Evolutionary conservation across 257 asterid genomes (phyloP), one percentile per base, ranked within the genome.

Genomic region (Coffea canephora): DNA sequence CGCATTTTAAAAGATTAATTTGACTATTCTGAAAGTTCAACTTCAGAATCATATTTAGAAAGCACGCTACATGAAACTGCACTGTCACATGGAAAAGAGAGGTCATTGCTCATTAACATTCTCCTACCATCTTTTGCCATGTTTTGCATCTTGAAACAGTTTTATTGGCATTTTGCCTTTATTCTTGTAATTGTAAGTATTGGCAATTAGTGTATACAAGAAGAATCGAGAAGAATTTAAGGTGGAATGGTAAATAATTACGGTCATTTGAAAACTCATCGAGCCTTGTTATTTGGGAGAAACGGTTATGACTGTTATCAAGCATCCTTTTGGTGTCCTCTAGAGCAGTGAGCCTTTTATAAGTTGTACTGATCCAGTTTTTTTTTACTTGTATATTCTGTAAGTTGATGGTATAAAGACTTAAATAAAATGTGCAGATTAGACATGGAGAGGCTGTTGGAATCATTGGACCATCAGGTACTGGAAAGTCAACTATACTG

Each of bases 371-470:
- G 21, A 65, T 77, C 34, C 36, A 11, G 65, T 34, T 54, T 43
- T 49, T 74, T 48, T 49, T 49, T 25, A 50, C 48, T 62, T 48
- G 46, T 54, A 10, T 67, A 23, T 73, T 66, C 10, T 48, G 16
- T 69, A 6, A 23, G 16, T 69, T 57, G 16, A 46, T 43, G 62
- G 73, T 34, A 27, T 10, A 16, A 76, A 61, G 62, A 69, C 43
- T 83, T 77, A 57, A 80, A 73, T 64, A 31, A 75, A 69, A 74
- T 77, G 74, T 88, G 87, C 89, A 93, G 99, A 95, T 95, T 87
- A 92, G 95, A 88, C 97, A 90, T 86, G 99, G 99, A 78, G 99
- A 95, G 87, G 99, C 99, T 86, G 94, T 95, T 77, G 99, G 99
- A 78, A 93, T 95, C 81, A 93, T 95, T 88, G 99, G 99, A 83